Percentiles rank a stretch among this genome's conserved stretches.
Evolutionary conservation across 1,139 yeast genomes (phyloP).

Genomic region (Saccharomyces pastorianus): DNA sequence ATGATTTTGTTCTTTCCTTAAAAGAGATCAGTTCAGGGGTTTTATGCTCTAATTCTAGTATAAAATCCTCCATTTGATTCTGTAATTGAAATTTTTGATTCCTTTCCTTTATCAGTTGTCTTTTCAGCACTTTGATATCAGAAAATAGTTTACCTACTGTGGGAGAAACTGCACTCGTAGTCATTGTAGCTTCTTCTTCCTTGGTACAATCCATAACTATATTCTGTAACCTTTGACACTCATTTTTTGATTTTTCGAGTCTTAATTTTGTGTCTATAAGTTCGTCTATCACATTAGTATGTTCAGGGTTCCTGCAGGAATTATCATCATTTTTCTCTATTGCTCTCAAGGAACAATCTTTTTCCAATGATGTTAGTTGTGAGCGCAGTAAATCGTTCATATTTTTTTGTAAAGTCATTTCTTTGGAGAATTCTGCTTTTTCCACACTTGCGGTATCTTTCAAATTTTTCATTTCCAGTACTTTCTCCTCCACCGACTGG

Average conservation of each 20-base stretch:
- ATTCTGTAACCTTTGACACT: slow-evolving; percentile 37
- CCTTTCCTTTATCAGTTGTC: slow-evolving; percentile 60
- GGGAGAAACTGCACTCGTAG: background rate
- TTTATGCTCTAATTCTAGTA: slow-evolving; percentile 67
- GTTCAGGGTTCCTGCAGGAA: slow-evolving; percentile 14
- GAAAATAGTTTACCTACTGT: background rate
- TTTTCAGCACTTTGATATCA: slow-evolving; percentile 57
- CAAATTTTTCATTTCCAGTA: slow-evolving; percentile 39
- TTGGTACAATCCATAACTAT: slow-evolving; percentile 27
- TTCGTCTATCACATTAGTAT: slow-evolving; percentile 13
- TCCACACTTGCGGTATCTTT: slow-evolving; percentile 41
- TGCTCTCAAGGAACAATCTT: slow-evolving; percentile 44
- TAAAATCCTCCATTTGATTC: slow-evolving; percentile 58
- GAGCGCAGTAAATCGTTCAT: slow-evolving; percentile 52
- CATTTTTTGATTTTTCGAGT: slow-evolving; percentile 42
- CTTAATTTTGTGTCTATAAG: slow-evolving; percentile 38
- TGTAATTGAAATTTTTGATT: slow-evolving; percentile 66
- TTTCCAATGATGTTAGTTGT: slow-evolving; percentile 40
- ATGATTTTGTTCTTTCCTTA: slow-evolving; percentile 42
- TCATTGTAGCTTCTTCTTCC: background rate
- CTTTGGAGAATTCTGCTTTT: slow-evolving; percentile 52
- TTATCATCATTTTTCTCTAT: slow-evolving; percentile 15
- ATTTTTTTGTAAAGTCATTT: slow-evolving; percentile 57
- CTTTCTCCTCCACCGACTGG: slow-evolving; percentile 14
- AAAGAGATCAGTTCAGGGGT: slow-evolving; percentile 71